These are phyloP conservation scores for Populus nigra DNA, from an alignment of 345 rosid species.

Conservation along the genomic window DNA sequence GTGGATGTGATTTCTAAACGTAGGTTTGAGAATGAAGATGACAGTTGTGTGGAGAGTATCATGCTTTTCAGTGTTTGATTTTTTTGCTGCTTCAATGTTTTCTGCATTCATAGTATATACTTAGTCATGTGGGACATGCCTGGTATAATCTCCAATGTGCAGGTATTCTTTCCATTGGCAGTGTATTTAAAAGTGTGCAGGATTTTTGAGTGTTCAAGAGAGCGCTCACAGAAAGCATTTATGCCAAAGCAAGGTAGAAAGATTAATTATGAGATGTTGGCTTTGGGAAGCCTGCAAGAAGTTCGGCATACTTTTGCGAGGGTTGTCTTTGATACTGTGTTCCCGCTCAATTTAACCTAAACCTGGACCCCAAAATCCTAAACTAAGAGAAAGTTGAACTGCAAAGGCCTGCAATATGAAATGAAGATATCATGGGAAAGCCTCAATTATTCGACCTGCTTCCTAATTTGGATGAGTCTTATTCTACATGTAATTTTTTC, in stretches of 20 bases:
- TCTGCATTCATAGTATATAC: neutral
- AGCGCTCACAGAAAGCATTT: conserved; percentile 36
- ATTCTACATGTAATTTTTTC: neutral
- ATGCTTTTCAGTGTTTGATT: neutral
- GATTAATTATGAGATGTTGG: conserved; percentile 55
- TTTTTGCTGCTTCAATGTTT: neutral
- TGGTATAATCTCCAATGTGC: conserved; percentile 5
- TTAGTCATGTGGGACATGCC: neutral
- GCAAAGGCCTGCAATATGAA: neutral
- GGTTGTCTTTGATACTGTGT: conserved; percentile 78
- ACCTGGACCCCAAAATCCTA: neutral
- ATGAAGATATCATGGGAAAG: neutral
- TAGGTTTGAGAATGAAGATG: neutral
- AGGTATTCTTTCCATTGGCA: conserved; percentile 70
- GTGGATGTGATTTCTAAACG: neutral
- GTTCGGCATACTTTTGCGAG: conserved; percentile 71
- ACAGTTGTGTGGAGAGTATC: neutral
- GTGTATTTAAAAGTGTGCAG: conserved; percentile 41
- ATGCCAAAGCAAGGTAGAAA: conserved; percentile 49
- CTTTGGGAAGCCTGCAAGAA: conserved; percentile 53
- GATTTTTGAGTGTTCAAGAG: conserved; percentile 58
- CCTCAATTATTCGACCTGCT: neutral
- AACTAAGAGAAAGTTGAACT: neutral
- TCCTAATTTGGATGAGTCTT: neutral
- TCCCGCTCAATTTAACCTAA: conserved; percentile 35